A percentile compares a stretch with the other conserved stretches of the same genome.
Evolutionary conservation across 306 rosid genomes (phyloP).

Genomic region (Rubus idaeus): DNA sequence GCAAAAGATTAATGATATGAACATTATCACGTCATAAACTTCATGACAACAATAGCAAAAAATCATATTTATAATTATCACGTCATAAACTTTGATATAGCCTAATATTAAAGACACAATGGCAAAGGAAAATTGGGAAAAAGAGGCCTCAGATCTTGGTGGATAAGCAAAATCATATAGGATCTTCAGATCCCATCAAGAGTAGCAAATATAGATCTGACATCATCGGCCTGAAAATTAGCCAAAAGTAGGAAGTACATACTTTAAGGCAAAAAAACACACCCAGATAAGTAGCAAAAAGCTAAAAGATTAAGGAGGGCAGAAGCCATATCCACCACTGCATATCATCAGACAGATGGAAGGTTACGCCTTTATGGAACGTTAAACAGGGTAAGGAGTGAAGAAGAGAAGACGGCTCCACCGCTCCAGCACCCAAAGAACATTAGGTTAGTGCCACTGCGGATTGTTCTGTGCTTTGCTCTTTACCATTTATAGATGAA

Average conservation of each 20-base stretch:
- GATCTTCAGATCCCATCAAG: neutral
- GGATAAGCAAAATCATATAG: neutral
- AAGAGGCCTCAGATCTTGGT: constrained; percentile 14
- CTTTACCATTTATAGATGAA: too few relatives aligned
- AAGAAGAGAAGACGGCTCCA: neutral
- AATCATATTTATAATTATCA: neutral
- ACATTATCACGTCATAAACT: neutral
- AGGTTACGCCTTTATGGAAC: too few relatives aligned
- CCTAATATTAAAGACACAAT: neutral
- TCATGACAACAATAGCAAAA: neutral
- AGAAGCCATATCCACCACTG: neutral
- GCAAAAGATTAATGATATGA: neutral
- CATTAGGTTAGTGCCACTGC: neutral
- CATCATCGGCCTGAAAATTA: constrained; percentile 5
- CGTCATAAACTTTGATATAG: neutral
- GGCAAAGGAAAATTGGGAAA: neutral
- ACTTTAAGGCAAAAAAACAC: neutral
- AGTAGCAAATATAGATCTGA: constrained; percentile 9
- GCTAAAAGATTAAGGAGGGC: neutral
- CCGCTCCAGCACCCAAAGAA: neutral
- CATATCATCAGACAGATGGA: neutral
- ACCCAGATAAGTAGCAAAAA: neutral
- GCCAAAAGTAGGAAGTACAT: neutral
- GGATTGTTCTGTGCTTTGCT: neutral
- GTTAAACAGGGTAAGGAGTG: neutral